phyloP scores from a whole-genome alignment of 2,329 filamentous ascomycete species.

The Tothia fuscella region DNA sequence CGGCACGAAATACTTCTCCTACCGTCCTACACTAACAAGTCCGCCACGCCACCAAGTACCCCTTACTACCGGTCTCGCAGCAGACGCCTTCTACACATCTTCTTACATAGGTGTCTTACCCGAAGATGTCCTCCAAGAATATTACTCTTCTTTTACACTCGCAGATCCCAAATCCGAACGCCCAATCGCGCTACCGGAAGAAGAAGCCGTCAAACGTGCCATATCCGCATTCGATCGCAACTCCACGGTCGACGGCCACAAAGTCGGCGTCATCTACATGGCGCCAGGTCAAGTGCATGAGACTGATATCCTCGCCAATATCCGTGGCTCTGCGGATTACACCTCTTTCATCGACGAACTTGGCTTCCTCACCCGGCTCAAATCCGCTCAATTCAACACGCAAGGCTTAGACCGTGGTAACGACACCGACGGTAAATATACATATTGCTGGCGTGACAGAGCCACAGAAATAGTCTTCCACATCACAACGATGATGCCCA shows the following conservation, averaged over 20 bases:
- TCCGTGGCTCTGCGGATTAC: slow-evolving; percentile 77
- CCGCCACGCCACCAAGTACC: slow-evolving; percentile 30
- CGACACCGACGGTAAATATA: slow-evolving; percentile 73
- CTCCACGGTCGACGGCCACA: slow-evolving; percentile 87
- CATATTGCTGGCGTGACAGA: slow-evolving; percentile 87
- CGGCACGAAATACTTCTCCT: slow-evolving; percentile 29
- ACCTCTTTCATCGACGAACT: slow-evolving; percentile 71
- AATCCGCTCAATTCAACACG: slow-evolving; percentile 79
- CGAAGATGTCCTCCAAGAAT: slow-evolving; percentile 59
- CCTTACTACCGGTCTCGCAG: slow-evolving; percentile 26
- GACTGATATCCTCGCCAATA: slow-evolving; percentile 74
- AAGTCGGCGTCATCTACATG: slow-evolving; percentile 89
- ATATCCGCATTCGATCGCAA: slow-evolving; percentile 75
- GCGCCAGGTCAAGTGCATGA: slow-evolving; percentile 76
- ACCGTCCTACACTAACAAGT: slow-evolving; percentile 24
- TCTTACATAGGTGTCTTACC: slow-evolving; percentile 54
- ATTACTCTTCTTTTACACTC: slow-evolving; percentile 41
- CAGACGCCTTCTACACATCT: slow-evolving; percentile 31
- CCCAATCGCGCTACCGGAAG: slow-evolving; percentile 60
- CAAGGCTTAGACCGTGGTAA: slow-evolving; percentile 74
- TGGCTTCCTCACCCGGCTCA: slow-evolving; percentile 68
- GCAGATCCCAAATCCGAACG: slow-evolving; percentile 27
- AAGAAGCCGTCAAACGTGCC: slow-evolving; percentile 59
- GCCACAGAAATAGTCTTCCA: slow-evolving; percentile 95
- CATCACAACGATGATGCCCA: slow-evolving; percentile 95